Evolutionary conservation across 345 rosid species (phyloP).

Genomic region (Populus pruinosa): DNA sequence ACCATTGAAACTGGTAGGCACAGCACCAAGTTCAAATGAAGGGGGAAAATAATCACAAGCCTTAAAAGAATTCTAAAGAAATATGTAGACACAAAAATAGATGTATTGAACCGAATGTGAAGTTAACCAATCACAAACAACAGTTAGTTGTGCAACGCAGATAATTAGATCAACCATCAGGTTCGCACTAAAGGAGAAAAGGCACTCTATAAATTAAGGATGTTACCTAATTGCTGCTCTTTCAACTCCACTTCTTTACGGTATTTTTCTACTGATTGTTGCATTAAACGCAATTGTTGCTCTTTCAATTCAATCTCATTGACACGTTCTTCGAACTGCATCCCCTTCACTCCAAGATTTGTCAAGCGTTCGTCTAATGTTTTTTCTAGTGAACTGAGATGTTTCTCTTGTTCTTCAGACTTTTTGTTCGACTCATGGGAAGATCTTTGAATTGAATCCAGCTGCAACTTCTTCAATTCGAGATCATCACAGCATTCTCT

Average conservation of each 20-base stretch:
- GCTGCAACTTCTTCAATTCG: background rate
- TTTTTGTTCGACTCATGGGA: background rate
- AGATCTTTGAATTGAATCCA: slow-evolving; percentile 3
- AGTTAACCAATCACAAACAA: background rate
- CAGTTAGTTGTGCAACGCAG: background rate
- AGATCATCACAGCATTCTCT: slow-evolving; percentile 16
- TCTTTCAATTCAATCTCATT: slow-evolving; percentile 25
- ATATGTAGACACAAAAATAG: too few relatives aligned
- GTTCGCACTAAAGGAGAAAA: background rate
- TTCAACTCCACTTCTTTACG: slow-evolving; percentile 14
- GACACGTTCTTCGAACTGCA: slow-evolving; percentile 10
- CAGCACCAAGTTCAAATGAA: too few relatives aligned
- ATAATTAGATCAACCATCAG: background rate
- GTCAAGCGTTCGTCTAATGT: slow-evolving; percentile 16
- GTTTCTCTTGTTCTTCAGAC: slow-evolving; percentile 16
- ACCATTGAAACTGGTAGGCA: too few relatives aligned
- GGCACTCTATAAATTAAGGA: background rate
- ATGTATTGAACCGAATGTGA: too few relatives aligned
- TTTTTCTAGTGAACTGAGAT: slow-evolving; percentile 18
- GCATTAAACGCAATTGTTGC: background rate
- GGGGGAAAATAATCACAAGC: too few relatives aligned
- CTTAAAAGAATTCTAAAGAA: too few relatives aligned
- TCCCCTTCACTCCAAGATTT: slow-evolving; percentile 22
- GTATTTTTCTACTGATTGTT: slow-evolving; percentile 13
- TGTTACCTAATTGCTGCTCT: slow-evolving; percentile 11